phyloP scores from a whole-genome alignment of 305 asterid species.

The Solanum hybrid region DNA sequence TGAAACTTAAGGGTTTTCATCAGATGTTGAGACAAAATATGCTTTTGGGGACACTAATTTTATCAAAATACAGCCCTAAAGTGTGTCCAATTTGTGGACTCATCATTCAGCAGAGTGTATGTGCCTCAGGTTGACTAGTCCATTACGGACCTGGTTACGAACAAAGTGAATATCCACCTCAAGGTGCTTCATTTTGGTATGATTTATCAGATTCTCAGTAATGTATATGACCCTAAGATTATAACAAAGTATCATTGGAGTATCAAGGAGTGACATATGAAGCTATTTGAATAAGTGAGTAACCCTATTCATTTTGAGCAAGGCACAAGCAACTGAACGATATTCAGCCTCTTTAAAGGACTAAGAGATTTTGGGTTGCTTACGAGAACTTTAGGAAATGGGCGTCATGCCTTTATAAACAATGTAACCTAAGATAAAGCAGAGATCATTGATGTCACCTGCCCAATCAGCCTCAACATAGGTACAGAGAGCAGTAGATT shows the following conservation, averaged over 20 bases:
- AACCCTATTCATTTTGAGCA: neutral
- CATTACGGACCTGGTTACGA: neutral
- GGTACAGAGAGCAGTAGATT: neutral
- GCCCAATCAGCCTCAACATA: neutral
- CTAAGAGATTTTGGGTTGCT: neutral
- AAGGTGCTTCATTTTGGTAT: neutral
- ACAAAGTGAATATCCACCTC: neutral
- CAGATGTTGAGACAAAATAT: too few species aligned
- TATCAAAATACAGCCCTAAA: too few species aligned
- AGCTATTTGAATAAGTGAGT: neutral
- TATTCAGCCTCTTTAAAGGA: neutral
- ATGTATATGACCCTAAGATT: neutral
- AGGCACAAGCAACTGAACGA: neutral
- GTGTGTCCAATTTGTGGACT: too few species aligned
- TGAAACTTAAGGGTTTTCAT: too few species aligned
- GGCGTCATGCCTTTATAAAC: neutral
- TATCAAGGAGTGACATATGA: neutral
- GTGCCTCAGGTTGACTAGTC: neutral
- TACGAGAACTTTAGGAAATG: neutral
- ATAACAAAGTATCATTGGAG: neutral
- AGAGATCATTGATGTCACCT: neutral
- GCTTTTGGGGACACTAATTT: too few species aligned
- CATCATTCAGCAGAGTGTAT: neutral
- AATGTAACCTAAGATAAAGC: neutral
- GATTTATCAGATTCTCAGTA: neutral